Conservation (phyloP, 2,329 filamentous ascomycete genomes). For the Teratosphaeriaceae sp. region DNA sequence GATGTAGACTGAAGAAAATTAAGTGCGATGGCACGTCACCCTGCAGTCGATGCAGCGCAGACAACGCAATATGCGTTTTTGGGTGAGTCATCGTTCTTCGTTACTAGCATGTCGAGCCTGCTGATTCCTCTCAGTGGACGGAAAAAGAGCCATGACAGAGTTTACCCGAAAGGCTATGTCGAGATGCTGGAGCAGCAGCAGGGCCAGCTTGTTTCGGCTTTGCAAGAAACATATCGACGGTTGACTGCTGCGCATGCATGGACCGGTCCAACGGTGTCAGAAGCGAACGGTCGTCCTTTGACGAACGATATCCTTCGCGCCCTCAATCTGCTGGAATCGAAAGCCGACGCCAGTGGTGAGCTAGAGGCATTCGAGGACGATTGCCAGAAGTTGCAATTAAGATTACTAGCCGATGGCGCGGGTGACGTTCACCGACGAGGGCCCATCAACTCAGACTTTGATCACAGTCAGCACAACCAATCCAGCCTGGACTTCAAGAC, state of each 20-base stretch:
- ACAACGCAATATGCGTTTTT: constrained; percentile 60
- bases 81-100: constrained; percentile 30
- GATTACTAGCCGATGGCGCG: constrained; percentile 47
- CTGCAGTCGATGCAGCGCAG: constrained; percentile 55
- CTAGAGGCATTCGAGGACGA: constrained; percentile 54
- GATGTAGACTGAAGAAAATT: constrained; percentile 60
- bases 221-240: constrained; percentile 55
- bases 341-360: constrained; percentile 38
- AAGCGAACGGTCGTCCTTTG: constrained; percentile 50
- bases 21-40: constrained; percentile 60
- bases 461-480: constrained; percentile 40
- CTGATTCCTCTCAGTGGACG: constrained; percentile 37
- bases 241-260: constrained; percentile 47
- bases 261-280: constrained; percentile 48
- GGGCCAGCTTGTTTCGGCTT: constrained; percentile 52
- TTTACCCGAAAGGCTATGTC: constrained; percentile 60
- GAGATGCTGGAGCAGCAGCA: constrained; percentile 64
- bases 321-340: constrained; percentile 50
- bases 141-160: constrained; percentile 60
- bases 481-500: constrained; percentile 26
- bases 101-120: background rate
- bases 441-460: constrained; percentile 53
- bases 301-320: constrained; percentile 58
- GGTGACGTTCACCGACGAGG: constrained; percentile 44
- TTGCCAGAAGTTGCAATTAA: constrained; percentile 48